Base-by-base conservation (phyloP, 176 grass and related monocot species). In the Aegilops longissima region DNA sequence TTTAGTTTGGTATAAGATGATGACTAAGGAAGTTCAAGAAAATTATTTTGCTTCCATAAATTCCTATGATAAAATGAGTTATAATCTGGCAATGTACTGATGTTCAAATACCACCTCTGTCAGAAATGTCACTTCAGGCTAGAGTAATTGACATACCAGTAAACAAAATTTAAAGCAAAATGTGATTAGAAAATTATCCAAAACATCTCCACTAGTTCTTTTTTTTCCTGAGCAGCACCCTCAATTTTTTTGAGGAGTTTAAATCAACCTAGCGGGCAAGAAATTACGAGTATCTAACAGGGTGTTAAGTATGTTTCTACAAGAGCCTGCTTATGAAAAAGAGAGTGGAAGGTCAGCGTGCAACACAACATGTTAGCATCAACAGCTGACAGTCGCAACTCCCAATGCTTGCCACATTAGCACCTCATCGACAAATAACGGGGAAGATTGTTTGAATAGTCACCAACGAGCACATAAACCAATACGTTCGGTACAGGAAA, bases 1-100 rank as follows among this genome's bases (percentile, higher is more conserved):
- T 85, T 66, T 68, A 67, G 31, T 66, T 73, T 65, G 30, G 42
- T 47, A 47, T 59, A 66, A 72, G 64, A 9, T 70, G 81, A 83
- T 59, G 33, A 83, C 13, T 68, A 24, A 68, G 24, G 36, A 58
- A 23, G 4, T 42, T 40, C 16, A 84, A 64, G 9, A 34, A 27
- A 51, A 20, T 33, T 35, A 21, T 20, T 27, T 29, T 17, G 64
- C 33, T 77, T 40, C 34, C 78, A 78, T 83, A 47, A 13, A 16
- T 36, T 52, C 18, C 3, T 40, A 76, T 61, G 69, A 35, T 63
- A 62, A 38, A 24, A 85, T 61, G 36, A 47, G 45, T 14, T 47
- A 47, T 47, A 9, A 54, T 42, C 8, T 29, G 31, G 59, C 2
- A 51, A 64, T 58, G 17, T 27, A n/a, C 39, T 72, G 69, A 72